These are phyloP conservation scores for Toxoplasma gondii DNA, from an alignment of 169 alveolate species.

Conservation along the genomic window DNA sequence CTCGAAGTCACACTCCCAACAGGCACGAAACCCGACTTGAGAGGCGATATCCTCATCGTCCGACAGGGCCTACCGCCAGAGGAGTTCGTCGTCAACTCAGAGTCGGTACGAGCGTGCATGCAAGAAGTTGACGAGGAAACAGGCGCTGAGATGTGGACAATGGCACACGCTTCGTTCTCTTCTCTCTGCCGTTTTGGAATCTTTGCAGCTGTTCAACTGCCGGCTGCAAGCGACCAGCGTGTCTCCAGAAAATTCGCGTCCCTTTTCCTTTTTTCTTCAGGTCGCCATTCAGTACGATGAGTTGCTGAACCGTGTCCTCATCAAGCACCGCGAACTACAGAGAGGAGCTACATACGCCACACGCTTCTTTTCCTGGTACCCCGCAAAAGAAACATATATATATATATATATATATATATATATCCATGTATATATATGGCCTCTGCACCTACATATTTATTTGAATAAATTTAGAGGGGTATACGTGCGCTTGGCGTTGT, in stretches of 20 bases:
- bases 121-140: too few relatives aligned
- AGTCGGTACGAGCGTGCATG: too few relatives aligned
- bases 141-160: too few relatives aligned
- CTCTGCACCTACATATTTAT: too few relatives aligned
- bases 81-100: too few relatives aligned
- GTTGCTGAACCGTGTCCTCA: constrained; percentile 6
- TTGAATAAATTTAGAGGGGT: too few relatives aligned
- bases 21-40: neutral
- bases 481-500: too few relatives aligned
- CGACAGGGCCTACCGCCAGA: too few relatives aligned
- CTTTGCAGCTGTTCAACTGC: neutral
- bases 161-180: too few relatives aligned
- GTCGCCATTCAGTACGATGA: constrained; percentile 22
- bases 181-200: too few relatives aligned
- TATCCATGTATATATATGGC: neutral
- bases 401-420: too few relatives aligned
- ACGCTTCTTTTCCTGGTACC: neutral
- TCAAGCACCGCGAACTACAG: neutral
- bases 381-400: neutral
- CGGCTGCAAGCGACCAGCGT: neutral
- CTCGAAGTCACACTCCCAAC: neutral
- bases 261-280: neutral
- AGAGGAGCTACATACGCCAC: neutral
- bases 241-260: neutral
- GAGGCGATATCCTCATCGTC: neutral